phyloP scores from a whole-genome alignment of 257 asterid species.

The Rubia yunnanensis region DNA sequence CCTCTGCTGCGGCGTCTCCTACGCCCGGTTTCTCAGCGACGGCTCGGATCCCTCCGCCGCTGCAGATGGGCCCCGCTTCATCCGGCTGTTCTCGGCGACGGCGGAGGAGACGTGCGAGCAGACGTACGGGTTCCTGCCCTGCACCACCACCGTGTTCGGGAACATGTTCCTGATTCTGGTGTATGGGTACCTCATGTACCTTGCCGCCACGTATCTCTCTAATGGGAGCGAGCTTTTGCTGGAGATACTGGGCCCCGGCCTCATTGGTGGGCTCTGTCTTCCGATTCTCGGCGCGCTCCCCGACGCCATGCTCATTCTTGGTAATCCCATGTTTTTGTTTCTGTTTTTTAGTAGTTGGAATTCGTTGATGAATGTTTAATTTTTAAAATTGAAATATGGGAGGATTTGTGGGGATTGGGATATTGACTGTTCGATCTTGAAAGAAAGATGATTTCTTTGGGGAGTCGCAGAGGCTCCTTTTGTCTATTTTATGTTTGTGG shows the following conservation, averaged over 20 bases:
- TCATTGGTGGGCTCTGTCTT: constrained; percentile 75
- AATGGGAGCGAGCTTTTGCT: constrained; percentile 81
- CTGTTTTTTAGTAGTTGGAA: neutral
- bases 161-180: constrained; percentile 56
- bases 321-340: constrained; percentile 16
- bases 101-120: constrained; percentile 65
- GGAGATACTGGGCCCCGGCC: constrained; percentile 82
- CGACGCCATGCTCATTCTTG: constrained; percentile 86
- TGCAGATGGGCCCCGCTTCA: constrained; percentile 20
- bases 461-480: neutral
- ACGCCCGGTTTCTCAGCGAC: constrained; percentile 39
- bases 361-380: neutral
- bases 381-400: neutral
- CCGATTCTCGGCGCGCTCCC: constrained; percentile 98
- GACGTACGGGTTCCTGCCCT: constrained; percentile 84
- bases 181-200: constrained; percentile 77
- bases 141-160: constrained; percentile 63
- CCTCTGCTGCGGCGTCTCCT: constrained; percentile 36
- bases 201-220: constrained; percentile 70
- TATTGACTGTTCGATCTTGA: neutral
- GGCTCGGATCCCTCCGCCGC: constrained; percentile 45
- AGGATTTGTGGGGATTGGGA: neutral
- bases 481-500: neutral
- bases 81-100: constrained; percentile 24
- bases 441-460: neutral